Evolutionary conservation across 148 eudicot genomes (phyloP), one percentile per base, ranked within the genome.

Genomic region (Amaranthus cruentus): DNA sequence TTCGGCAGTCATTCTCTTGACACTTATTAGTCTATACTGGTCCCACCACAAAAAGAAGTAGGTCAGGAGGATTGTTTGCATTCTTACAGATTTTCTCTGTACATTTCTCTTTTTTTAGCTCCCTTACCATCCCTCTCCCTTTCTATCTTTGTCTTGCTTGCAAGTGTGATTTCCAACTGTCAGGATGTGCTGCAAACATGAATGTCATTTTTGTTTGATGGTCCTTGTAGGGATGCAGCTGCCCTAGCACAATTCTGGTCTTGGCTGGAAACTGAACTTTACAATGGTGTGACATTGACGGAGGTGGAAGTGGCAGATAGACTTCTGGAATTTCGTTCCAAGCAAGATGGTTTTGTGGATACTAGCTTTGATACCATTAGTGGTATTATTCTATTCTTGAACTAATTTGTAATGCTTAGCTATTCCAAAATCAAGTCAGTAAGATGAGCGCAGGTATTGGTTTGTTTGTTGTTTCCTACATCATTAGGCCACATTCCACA

Each of bases 321-420:
- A 78, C 97, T 95, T 75, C 90, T 91, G 70, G 88, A 85, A 75
- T 90, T 91, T 79, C 99, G 99, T 73, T 74, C 92, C 63, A 82
- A 78, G 73, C 92, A 95, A 81, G 96, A 85, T 76, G 97, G 97
- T 75, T 95, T 95, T 83, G 3, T 91, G 65, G 99, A 84, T 73
- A 91, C 96, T 63, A 95, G 99, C 81, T 95, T 95, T 62, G 96
- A 91, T 66, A 95, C 99, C 62, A 95, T 95, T 71, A 95, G 98
- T 75, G 98, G 98, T 95, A 89, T 60, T 51, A 68, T 54, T 58
- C 75, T 15, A 7, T 52, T 80, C 38, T 28, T 28, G 1, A 28
- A 28, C 38, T 28, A 28, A 28, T 28, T 28, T 28, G 38, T 28
- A 28, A 28, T 28, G 38, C 38, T 28, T 28, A 28, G 38, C 38